Base-by-base conservation (phyloP, 371 early-diverging fungal species). In the Rhizopus arrhizus region DNA sequence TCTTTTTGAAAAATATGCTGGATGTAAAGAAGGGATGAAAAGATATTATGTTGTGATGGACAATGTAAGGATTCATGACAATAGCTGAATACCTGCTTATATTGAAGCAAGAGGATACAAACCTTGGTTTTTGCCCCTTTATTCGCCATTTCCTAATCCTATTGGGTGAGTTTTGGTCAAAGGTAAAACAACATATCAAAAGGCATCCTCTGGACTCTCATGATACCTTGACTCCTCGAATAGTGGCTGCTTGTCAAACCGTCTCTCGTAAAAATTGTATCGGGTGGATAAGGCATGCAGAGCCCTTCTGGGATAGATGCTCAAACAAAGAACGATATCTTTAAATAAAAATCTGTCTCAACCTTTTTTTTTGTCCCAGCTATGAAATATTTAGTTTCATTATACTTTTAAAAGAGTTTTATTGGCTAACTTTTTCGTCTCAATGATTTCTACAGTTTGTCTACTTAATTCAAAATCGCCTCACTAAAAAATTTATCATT, bases 41-140 rank as follows among this genome's bases (percentile, higher is more conserved):
- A 52, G 60, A 12, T 59, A 50, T 47, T 61, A 52, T 41, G 29
- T 65, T 43, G 65, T 65, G 36, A 52, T 59, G 59, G 60, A 59
- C 42, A 59, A 59, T 9, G 56, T 48, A 34, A 53, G 43, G 41
- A 65, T 59, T 11, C 65, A 56, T 56, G 49, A 59, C n/a, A 55
- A 43, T 15, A 40, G 38, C 16, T 45, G 43, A 15, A 51, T 55
- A 41, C 43, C 45, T 43, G 65, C 51, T 42, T 42, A 47, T 12
- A 59, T 65, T 50, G 45, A 58, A 40, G 32, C 28, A 33, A 38
- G 59, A 32, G 56, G 65, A 11, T 56, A 59, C 45, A 49, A 49
- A 28, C 43, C 56, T 46, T 48, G 51, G 49, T 64, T 54, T 58
- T 50, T 59, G 43, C 59, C 42, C 43, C 59, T 34, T 34, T 59